phyloP scores from a whole-genome alignment of 2,329 filamentous ascomycete genomes.

The Penicillium sp. region DNA sequence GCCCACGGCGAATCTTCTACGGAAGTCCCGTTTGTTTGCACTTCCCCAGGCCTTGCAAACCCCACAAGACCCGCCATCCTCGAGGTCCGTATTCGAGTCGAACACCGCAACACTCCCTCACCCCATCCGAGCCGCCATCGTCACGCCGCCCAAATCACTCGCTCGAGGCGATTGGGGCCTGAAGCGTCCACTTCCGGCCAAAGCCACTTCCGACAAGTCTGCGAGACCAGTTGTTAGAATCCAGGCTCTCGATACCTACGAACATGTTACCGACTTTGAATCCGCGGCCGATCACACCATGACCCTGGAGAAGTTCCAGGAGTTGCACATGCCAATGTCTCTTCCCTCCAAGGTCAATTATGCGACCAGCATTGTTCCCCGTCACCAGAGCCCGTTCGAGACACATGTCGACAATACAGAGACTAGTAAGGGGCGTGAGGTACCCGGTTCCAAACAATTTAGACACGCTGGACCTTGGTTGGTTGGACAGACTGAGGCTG shows the following conservation, averaged over 20 bases:
- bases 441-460: constrained; percentile 49
- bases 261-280: constrained; percentile 86
- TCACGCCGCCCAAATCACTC: constrained; percentile 71
- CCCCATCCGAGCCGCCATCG: constrained; percentile 82
- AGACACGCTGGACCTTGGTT: constrained; percentile 62
- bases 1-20: constrained; percentile 69
- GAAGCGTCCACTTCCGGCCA: constrained; percentile 78
- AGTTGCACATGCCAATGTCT: constrained; percentile 72
- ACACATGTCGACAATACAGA: constrained; percentile 47
- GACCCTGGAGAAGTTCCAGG: constrained; percentile 82
- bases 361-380: constrained; percentile 26
- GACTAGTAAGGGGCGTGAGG: constrained; percentile 32
- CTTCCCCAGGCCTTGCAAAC: constrained; percentile 73
- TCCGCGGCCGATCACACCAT: constrained; percentile 79
- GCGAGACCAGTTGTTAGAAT: constrained; percentile 73
- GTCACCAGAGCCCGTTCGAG: constrained; percentile 45
- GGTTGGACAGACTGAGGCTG: constrained; percentile 55
- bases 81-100: constrained; percentile 55
- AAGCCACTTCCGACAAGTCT: constrained; percentile 69
- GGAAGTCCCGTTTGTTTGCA: constrained; percentile 86
- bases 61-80: constrained; percentile 55
- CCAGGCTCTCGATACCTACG: constrained; percentile 76
- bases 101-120: constrained; percentile 72
- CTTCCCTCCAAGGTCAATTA: constrained; percentile 43
- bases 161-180: constrained; percentile 87